Evolutionary conservation across 2,329 filamentous ascomycete species (phyloP), one percentile per base, ranked within the genome.

Genomic region (Cladophialophora yegresii): DNA sequence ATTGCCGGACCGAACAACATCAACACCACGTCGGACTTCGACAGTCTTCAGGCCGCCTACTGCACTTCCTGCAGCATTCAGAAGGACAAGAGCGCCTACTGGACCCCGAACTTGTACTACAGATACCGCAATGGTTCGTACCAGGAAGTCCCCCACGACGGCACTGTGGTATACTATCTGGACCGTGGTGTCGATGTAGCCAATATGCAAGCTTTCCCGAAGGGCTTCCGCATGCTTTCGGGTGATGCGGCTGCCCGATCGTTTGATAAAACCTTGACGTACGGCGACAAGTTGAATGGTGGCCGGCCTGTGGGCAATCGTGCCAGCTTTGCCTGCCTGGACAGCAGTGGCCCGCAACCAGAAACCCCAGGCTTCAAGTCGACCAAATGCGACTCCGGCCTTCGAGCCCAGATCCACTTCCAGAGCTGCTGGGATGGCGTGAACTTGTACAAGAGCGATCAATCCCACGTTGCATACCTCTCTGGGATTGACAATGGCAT

Each of bases 321-420:
- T 51, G 83, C 85, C 36, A 91, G 93, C 5, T 96, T 96, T 84
- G 97, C 97, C 82, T 98, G 95, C 78, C 79, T 98, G 65, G 88
- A 97, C 84, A 96, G 96, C 75, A 61, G 50, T 22, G 73, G 72
- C 32, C 80, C 77, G 23, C 72, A 72, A 16, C 81, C 89, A 1
- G 92, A 96, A 76, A 83, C 84, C 71, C 93, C 93, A 0, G 84
- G 88, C 71, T 95, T 96, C 82, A 78, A 78, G 0, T 93, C 85
- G 73, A 70, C 63, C 12, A 91, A 95, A 78, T 98, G 93, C 79
- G 78, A 79, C n/a, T 84, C 95, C 71, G 93, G 93, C 64, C 75
- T 96, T 54, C 89, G 92, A 54, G 81, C 93, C 51, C 92, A 96
- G 77, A 78, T 96, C 64, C 91, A 91, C 83, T 96, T 96, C 79